Evolutionary conservation across 768 basidiomycete species (phyloP).

Genomic region (Boletus bicolor): DNA sequence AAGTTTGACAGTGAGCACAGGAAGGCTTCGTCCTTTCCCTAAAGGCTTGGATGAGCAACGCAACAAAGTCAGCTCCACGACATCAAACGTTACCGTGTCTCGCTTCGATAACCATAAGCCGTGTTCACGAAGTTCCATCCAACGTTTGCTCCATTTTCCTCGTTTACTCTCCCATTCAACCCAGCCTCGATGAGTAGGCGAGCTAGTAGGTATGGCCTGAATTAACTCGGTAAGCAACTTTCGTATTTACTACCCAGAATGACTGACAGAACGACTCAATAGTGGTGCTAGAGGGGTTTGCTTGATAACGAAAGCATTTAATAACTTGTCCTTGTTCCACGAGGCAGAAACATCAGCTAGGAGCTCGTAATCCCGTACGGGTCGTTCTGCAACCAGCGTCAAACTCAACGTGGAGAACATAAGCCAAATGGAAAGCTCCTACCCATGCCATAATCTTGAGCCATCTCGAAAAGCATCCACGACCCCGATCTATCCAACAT

Average conservation of each 20-base stretch:
- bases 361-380: conserved; percentile 84
- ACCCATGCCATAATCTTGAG: conserved; percentile 94
- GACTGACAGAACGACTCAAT: conserved; percentile 58
- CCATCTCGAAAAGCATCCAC: conserved; percentile 91
- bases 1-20: conserved; percentile 87
- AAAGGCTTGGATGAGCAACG: conserved; percentile 8
- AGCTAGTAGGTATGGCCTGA: conserved; percentile 47
- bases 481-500: conserved; percentile 61
- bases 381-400: conserved; percentile 62
- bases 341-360: conserved; percentile 74
- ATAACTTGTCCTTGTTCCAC: conserved; percentile 82
- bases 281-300: conserved; percentile 60
- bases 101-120: conserved; percentile 85
- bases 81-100: conserved; percentile 59
- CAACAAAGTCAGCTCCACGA: neutral
- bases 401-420: conserved; percentile 7
- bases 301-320: conserved; percentile 80
- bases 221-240: conserved; percentile 41
- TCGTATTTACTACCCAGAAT: conserved; percentile 26
- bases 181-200: conserved; percentile 51
- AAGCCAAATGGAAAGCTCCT: conserved; percentile 20
- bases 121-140: conserved; percentile 84
- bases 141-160: conserved; percentile 94
- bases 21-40: conserved; percentile 83
- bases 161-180: conserved; percentile 89